Base-by-base conservation (phyloP, 106 monocot species). In the Chionographis japonica region DNA sequence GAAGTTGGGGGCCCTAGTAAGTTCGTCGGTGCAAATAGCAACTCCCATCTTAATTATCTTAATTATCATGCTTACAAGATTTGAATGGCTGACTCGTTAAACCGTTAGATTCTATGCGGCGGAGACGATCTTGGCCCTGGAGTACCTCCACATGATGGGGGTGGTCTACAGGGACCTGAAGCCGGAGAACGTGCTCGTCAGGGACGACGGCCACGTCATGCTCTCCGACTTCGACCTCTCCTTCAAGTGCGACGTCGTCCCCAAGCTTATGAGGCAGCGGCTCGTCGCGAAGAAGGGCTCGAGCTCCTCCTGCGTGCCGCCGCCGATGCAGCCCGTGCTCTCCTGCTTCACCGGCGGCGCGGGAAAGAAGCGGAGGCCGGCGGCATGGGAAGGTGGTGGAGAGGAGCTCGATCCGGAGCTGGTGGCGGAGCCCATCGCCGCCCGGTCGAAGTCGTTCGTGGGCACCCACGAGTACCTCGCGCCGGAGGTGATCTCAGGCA, bases 91-190 rank as follows among this genome's bases (percentile, higher is more conserved):
- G 8, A 46, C 38, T 12, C 13, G 19, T 37, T 20, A 16, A 38
- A 68, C 10, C 54, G 38, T 8, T 54, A 85, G 94, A 72, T 94
- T 94, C 71, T 94, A 94, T 58, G 88, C 77, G 7, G 88, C 90
- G 20, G 90, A 94, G 81, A 86, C 81, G 12, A 59, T 88, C 19
- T 37, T 94, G 42, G 90, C 94, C 1, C 19, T 94, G 74, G 94
- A 94, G 72, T 94, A 94, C 65, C 88, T 94, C 17, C 94, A 94
- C 83, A 91, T 94, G 94, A 90, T 94, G 88, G 94, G 94, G 16
- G 83, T 94, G 14, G 76, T 94, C 8, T 94, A 94, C 82, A 35
- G 90, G 4, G 94, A 94, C 61, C 76, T 94, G 8, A 94, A 94
- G 83, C 94, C 94, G 41, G 94, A 94, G 80, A 94, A 94, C 68